A percentile compares a stretch with the other conserved stretches of the same genome.
Conservation (phyloP, 495 filamentous ascomycete genomes). For the Aspergillus panamensis region DNA sequence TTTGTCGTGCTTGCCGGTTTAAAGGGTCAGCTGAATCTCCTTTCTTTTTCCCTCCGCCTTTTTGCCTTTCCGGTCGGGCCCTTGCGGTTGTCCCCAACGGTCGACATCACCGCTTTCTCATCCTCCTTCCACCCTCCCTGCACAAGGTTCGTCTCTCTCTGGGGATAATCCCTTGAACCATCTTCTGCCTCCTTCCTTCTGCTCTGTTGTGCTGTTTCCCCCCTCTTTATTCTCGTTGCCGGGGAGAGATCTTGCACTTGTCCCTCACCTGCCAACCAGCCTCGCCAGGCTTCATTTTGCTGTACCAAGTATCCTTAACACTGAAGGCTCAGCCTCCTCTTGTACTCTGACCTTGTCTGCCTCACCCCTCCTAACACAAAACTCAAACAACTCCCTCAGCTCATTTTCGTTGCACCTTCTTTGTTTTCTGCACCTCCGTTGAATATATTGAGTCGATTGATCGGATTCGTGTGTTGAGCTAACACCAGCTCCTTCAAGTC, state of each 20-base stretch:
- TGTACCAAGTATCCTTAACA: slow-evolving; percentile 15
- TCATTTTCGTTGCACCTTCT: slow-evolving; percentile 17
- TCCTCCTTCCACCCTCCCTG: slow-evolving; percentile 11
- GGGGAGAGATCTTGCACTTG: neutral
- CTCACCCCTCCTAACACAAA: slow-evolving; percentile 20
- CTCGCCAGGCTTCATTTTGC: slow-evolving; percentile 15
- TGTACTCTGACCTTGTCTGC: slow-evolving; percentile 11
- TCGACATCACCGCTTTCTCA: slow-evolving; percentile 31
- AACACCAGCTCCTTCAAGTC: neutral
- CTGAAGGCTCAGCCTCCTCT: slow-evolving; percentile 15
- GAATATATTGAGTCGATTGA: slow-evolving; percentile 13
- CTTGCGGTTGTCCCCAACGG: slow-evolving; percentile 21
- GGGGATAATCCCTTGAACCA: neutral
- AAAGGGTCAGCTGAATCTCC: slow-evolving; percentile 24
- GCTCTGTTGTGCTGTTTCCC: neutral
- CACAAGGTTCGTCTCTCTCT: slow-evolving; percentile 19
- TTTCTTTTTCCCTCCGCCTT: slow-evolving; percentile 29
- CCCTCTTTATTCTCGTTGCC: neutral
- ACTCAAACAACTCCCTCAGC: slow-evolving; percentile 18
- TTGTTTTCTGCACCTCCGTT: slow-evolving; percentile 17
- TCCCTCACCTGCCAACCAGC: neutral
- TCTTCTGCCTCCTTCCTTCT: neutral
- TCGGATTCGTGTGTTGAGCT: slow-evolving; percentile 2
- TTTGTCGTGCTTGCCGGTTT: slow-evolving; percentile 10
- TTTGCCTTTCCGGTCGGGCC: slow-evolving; percentile 25